Evolutionary conservation across 169 alveolate genomes (phyloP), one percentile per base, ranked within the genome.

Genomic region (Theileria orientalis): DNA sequence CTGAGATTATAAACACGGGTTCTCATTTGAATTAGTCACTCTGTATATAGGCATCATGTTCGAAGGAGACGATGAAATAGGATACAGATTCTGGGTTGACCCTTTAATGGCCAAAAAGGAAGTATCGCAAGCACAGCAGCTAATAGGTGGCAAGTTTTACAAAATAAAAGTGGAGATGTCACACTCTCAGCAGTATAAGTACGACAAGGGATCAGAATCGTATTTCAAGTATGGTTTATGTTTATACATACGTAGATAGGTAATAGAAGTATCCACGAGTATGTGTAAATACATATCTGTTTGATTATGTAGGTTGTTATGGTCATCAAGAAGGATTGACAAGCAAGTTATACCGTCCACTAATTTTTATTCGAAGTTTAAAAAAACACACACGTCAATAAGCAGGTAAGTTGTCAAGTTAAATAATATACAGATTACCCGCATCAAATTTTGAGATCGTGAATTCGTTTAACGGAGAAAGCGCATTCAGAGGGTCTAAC

Each of bases 71-170:
- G 75, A 64, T 11, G 83, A 74, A 33, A 19, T 52, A 19, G 79
- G 83, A 25, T 83, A 84, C 52, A 72, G 84, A 14, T 76, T 74
- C 54, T 56, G 69, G 13, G 60, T 86, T 19, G 83, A 76, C 42
- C 78, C 91, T 32, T 87, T 78, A 74, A 76, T 80, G 46, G 37
- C 61, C 19, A 74, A 73, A n/a, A 67, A 79, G 19, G 83, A 72
- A 29, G 75, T 61, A 14, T 92, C 97, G 11, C 83, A 57, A 32
- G 86, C 94, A 3, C 87, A 89, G 69, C 92, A 92, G 69, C 86
- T 92, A 30, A 42, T 87, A 19, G 97, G 95, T 2, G 97, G 96
- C 0, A 91, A 90, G 61, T 92, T 92, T 46, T 90, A 92, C 73
- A 73, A 84, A 51, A 77, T 93, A 19, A 78, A 90, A 57, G 72